A percentile compares a stretch with the other conserved stretches of the same genome.
Conservation (phyloP, 306 rosid genomes). For the Prunus kanzakura region DNA sequence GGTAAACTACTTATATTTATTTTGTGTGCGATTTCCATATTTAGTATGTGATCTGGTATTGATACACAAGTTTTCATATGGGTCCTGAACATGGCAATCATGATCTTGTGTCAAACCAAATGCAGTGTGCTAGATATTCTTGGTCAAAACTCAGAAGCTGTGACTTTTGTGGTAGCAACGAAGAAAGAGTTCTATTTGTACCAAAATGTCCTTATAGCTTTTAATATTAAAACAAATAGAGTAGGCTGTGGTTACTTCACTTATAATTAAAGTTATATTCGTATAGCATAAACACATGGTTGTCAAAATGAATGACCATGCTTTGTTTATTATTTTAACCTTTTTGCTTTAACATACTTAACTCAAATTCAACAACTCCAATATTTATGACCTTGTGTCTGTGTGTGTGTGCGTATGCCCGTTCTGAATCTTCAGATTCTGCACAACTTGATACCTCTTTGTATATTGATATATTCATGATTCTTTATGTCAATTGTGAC, state of each 20-base stretch:
- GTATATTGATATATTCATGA: neutral
- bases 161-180: neutral
- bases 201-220: neutral
- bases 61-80: neutral
- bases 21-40: neutral
- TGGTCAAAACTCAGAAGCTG: neutral
- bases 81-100: neutral
- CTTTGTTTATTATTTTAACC: neutral
- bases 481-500: neutral
- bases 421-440: neutral
- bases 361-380: neutral
- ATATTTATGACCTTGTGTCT: neutral
- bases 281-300: neutral
- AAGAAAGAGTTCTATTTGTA: neutral
- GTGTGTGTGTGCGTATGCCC: neutral
- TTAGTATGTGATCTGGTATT: slow-evolving; percentile 1
- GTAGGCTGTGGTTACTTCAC: neutral
- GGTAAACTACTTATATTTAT: slow-evolving; percentile 40
- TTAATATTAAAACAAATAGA: neutral
- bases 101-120: neutral
- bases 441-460: neutral
- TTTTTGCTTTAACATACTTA: neutral
- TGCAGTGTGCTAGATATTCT: neutral
- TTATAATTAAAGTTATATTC: neutral
- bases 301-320: neutral